Conservation (phyloP, 208 protist species). For the Vickermania spadyakhi region DNA sequence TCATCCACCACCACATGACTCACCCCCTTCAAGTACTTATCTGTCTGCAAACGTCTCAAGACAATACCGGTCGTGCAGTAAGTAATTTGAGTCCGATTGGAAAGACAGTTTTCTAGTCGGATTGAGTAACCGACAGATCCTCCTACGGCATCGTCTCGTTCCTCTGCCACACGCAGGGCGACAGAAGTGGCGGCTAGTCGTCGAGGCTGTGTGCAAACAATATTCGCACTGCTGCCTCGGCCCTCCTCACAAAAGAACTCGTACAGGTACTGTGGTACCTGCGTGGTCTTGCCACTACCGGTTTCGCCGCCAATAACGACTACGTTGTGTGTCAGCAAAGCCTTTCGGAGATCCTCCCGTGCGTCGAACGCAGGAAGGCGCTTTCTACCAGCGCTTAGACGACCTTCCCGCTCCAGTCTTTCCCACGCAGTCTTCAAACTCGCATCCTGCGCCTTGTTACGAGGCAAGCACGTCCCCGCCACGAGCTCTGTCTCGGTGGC, state of each 20-base stretch:
- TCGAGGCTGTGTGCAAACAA: constrained; percentile 92
- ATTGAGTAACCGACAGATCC: constrained; percentile 90
- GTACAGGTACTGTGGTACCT: constrained; percentile 94
- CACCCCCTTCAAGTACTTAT: constrained; percentile 79
- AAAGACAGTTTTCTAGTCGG: constrained; percentile 87
- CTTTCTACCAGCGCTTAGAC: constrained; percentile 34
- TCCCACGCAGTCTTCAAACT: constrained; percentile 49
- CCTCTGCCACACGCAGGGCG: constrained; percentile 88
- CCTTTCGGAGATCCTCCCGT: constrained; percentile 53
- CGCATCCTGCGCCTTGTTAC: constrained; percentile 24
- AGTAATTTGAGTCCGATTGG: constrained; percentile 75
- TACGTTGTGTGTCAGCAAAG: constrained; percentile 71
- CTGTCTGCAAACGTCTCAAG: constrained; percentile 79
- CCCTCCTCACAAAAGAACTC: constrained; percentile 89
- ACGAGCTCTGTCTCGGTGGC: constrained; percentile 13
- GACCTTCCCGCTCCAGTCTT: constrained; percentile 33
- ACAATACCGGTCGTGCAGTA: constrained; percentile 95
- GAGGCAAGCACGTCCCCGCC: constrained; percentile 34
- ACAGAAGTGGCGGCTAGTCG: constrained; percentile 91
- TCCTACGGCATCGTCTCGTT: constrained; percentile 86
- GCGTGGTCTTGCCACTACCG: constrained; percentile 97
- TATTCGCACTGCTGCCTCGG: constrained; percentile 74
- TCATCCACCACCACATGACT: constrained; percentile 94
- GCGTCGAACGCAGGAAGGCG: constrained; percentile 58
- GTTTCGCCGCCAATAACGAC: constrained; percentile 95